Percentiles rank a stretch among this genome's conserved stretches.
These are phyloP conservation scores for Guadua angustifolia DNA, from an alignment of 176 grass and related monocot genomes.

Conservation along the genomic window DNA sequence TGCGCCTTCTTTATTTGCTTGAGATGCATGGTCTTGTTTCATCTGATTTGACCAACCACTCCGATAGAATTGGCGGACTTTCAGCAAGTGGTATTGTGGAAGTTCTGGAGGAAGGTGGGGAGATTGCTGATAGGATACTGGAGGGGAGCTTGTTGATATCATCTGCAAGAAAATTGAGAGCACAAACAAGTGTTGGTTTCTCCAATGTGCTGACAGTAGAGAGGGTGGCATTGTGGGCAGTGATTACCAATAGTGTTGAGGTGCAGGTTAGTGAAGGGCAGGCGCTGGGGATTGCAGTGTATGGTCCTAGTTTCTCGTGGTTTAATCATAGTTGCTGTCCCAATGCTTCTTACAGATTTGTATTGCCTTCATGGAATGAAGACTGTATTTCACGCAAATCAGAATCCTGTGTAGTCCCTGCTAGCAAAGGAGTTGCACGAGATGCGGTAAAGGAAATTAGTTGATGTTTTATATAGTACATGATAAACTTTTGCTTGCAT, in stretches of 20 bases:
- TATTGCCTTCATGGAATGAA: conserved; percentile 25
- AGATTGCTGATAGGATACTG: conserved; percentile 57
- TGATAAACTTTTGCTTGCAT: conserved; percentile 34
- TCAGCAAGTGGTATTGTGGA: conserved; percentile 56
- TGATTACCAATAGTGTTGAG: conserved; percentile 74
- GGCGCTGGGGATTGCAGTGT: conserved; percentile 70
- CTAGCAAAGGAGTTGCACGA: conserved; percentile 40
- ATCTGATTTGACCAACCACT: neutral
- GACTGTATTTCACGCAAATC: conserved; percentile 28
- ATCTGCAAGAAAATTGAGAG: conserved; percentile 48
- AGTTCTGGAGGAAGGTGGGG: conserved; percentile 54
- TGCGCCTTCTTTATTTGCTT: conserved; percentile 65
- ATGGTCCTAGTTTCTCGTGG: conserved; percentile 80
- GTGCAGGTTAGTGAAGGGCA: conserved; percentile 64
- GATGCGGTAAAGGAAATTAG: conserved; percentile 49
- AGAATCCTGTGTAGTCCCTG: conserved; percentile 45
- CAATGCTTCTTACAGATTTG: conserved; percentile 71
- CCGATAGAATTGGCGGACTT: conserved; percentile 66
- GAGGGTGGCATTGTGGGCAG: conserved; percentile 65
- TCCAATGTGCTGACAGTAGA: conserved; percentile 37
- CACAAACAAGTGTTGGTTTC: neutral
- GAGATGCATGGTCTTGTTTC: conserved; percentile 42
- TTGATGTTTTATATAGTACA: conserved; percentile 8
- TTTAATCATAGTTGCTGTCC: conserved; percentile 95
- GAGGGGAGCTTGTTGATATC: conserved; percentile 65